A percentile compares a stretch with the other conserved stretches of the same genome.
Evolutionary conservation across 352 stramenopile genomes (phyloP).

Genomic region (Globisporangium splendens): DNA sequence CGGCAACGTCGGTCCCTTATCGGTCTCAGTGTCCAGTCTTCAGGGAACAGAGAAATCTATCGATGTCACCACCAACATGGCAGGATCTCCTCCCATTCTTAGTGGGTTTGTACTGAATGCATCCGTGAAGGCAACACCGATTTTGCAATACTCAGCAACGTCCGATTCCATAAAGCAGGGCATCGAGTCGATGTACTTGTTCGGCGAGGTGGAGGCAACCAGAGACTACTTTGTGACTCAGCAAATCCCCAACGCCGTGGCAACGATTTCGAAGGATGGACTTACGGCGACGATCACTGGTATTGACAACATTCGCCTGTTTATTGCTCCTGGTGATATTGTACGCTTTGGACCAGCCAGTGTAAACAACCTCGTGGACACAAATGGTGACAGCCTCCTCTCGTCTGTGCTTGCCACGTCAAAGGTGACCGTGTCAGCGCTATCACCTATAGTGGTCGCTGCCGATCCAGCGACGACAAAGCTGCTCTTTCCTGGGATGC

Average conservation of each 20-base stretch:
- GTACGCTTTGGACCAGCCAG: constrained; percentile 56
- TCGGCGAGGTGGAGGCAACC: constrained; percentile 69
- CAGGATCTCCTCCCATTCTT: constrained; percentile 45
- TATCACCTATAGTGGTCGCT: constrained; percentile 48
- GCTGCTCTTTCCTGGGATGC: constrained; percentile 73
- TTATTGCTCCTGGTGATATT: constrained; percentile 52
- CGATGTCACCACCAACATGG: constrained; percentile 48
- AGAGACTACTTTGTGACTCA: constrained; percentile 48
- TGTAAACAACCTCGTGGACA: constrained; percentile 39
- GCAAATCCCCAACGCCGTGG: constrained; percentile 47
- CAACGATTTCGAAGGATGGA: constrained; percentile 53
- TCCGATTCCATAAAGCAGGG: constrained; percentile 60
- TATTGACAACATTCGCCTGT: constrained; percentile 63
- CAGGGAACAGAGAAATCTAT: constrained; percentile 42
- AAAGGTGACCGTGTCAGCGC: constrained; percentile 28
- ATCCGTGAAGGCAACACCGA: constrained; percentile 31
- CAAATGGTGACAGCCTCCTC: constrained; percentile 65
- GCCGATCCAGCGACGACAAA: constrained; percentile 29
- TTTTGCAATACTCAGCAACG: constrained; percentile 53
- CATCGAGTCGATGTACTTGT: constrained; percentile 74
- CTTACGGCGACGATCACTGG: constrained; percentile 37
- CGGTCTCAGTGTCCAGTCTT: constrained; percentile 32
- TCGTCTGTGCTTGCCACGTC: constrained; percentile 46
- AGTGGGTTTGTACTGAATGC: constrained; percentile 55
- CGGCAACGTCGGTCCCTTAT: constrained; percentile 64